Evolutionary conservation across 371 early-diverging fungal species (phyloP).

Genomic region (Mucor piriformis): DNA sequence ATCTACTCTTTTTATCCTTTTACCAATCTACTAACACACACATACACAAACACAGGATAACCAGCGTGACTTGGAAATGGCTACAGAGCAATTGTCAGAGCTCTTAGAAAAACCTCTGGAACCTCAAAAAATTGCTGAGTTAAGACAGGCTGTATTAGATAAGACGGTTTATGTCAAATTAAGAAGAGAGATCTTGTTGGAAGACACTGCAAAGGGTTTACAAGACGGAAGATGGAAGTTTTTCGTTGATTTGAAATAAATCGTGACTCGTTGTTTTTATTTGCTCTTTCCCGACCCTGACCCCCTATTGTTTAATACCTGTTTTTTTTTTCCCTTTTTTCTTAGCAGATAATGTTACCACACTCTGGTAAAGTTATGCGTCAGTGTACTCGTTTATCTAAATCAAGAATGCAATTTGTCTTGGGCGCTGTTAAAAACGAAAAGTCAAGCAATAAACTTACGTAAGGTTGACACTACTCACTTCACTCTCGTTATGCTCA

Average conservation of each 20-base stretch:
- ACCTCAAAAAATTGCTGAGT: conserved; percentile 72
- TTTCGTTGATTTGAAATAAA: conserved; percentile 40
- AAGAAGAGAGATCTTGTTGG: conserved; percentile 79
- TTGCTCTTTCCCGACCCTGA: not conserved
- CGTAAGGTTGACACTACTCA: too few relatives aligned
- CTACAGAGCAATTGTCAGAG: conserved; percentile 90
- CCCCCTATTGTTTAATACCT: not conserved
- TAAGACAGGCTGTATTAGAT: conserved; percentile 82
- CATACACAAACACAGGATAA: conserved; percentile 79
- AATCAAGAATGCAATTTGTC: not conserved
- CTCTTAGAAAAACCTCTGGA: conserved; percentile 86
- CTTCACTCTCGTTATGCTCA: too few relatives aligned
- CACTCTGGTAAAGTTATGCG: conserved; percentile 1
- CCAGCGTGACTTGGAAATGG: conserved; percentile 95
- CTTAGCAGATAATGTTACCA: not conserved
- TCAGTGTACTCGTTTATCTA: not conserved
- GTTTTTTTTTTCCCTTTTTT: not conserved
- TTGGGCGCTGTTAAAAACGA: not conserved
- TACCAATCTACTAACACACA: too few relatives aligned
- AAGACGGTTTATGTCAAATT: conserved; percentile 80
- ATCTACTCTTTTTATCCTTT: not conserved
- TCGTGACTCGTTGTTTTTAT: not conserved
- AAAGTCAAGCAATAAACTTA: not conserved
- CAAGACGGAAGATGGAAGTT: conserved; percentile 76
- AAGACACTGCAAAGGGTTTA: conserved; percentile 82